Conservation (phyloP, 768 basidiomycete species). For the Phaeotremella fagi region DNA sequence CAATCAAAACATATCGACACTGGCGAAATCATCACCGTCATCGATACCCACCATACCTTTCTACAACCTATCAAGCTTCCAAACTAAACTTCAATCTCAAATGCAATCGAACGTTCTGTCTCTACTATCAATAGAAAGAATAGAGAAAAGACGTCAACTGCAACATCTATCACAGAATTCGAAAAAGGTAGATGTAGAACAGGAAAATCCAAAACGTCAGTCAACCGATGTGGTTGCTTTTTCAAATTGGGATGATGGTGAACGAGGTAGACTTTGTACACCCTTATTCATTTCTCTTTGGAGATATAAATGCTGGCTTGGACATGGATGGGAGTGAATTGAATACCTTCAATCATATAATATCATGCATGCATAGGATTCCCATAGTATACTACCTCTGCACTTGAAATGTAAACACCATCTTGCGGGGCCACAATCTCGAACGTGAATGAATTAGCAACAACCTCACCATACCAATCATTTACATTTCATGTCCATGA, state of each 20-base stretch:
- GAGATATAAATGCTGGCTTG: constrained; percentile 4
- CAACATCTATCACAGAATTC: not conserved
- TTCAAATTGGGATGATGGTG: too few species aligned
- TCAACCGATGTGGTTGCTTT: too few species aligned
- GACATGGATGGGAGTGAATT: constrained; percentile 6
- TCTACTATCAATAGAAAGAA: not conserved
- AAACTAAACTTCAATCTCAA: not conserved
- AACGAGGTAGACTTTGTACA: not conserved
- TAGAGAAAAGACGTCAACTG: not conserved
- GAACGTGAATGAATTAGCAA: not conserved
- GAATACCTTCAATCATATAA: not conserved
- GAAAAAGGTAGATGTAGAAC: too few species aligned
- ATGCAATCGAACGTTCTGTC: not conserved
- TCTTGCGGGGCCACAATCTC: not conserved
- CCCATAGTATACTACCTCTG: too few species aligned
- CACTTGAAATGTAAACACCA: too few species aligned
- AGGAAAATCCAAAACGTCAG: too few species aligned
- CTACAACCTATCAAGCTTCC: not conserved
- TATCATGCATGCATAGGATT: not conserved
- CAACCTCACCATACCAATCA: not conserved
- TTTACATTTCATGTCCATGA: not conserved
- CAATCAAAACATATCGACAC: too few species aligned
- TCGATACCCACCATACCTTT: not conserved
- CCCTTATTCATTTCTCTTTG: constrained; percentile 1
- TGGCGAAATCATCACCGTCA: too few species aligned